phyloP scores from a whole-genome alignment of 2,329 filamentous ascomycete genomes.

The Plectosphaerella plurivora region DNA sequence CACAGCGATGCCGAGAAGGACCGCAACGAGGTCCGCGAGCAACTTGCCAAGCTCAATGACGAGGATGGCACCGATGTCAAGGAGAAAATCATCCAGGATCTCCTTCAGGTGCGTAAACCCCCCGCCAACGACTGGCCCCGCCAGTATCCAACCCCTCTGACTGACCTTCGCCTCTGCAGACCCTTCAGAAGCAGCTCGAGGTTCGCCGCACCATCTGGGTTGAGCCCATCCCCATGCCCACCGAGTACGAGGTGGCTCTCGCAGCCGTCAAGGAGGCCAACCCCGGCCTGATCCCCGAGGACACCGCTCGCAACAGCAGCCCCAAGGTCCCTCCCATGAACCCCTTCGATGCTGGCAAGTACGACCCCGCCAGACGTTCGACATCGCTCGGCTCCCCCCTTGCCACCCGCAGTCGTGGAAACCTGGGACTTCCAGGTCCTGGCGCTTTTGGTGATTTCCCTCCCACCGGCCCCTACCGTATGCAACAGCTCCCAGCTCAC shows the following conservation, averaged over 20 bases:
- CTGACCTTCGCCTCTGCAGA: conserved; percentile 4
- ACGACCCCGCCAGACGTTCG: neutral
- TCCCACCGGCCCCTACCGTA: too few relatives aligned
- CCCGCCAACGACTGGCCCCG: neutral
- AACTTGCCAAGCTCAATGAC: conserved; percentile 7
- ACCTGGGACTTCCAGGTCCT: too few relatives aligned
- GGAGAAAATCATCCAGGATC: conserved; percentile 22
- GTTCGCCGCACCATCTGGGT: conserved; percentile 28
- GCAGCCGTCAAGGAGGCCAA: neutral
- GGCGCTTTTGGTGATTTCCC: too few relatives aligned
- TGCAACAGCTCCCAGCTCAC: too few relatives aligned
- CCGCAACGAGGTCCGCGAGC: conserved; percentile 9
- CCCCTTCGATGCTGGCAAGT: neutral
- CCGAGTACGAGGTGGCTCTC: neutral
- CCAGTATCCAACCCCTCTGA: neutral
- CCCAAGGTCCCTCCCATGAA: neutral
- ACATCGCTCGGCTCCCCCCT: neutral
- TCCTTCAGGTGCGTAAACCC: conserved; percentile 4
- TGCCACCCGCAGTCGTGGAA: neutral
- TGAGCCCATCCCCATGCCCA: neutral
- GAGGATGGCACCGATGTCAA: conserved; percentile 12
- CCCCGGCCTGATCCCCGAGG: neutral
- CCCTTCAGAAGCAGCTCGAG: conserved; percentile 31
- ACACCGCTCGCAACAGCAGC: neutral
- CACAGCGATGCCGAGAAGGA: conserved; percentile 11